These are phyloP conservation scores for Alternaria solani DNA, from an alignment of 2,329 filamentous ascomycete species.

Conservation along the genomic window DNA sequence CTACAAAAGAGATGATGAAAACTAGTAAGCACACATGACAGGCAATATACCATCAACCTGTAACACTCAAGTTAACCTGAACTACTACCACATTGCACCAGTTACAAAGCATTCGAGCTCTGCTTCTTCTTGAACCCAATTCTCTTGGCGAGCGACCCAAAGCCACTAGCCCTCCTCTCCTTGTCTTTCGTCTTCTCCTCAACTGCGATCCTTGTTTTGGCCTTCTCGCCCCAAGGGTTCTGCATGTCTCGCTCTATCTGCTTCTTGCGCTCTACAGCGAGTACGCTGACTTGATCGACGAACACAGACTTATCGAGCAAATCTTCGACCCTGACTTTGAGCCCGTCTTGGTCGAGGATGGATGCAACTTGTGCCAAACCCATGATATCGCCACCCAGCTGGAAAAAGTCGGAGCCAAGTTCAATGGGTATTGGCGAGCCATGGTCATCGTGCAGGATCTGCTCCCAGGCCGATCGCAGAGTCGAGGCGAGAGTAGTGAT, in stretches of 20 bases:
- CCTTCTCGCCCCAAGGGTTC: conserved; percentile 44
- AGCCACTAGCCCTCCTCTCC: conserved; percentile 18
- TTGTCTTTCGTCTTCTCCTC: conserved; percentile 22
- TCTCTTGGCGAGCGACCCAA: conserved; percentile 23
- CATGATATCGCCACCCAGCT: conserved; percentile 47
- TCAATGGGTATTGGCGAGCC: conserved; percentile 30
- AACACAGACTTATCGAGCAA: conserved; percentile 43
- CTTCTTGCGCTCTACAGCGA: conserved; percentile 38
- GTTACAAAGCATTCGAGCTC: conserved; percentile 7
- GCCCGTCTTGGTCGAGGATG: conserved; percentile 38
- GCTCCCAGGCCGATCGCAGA: conserved; percentile 40
- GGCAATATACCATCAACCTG: not conserved
- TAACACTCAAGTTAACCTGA: not conserved
- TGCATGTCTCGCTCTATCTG: conserved; percentile 37
- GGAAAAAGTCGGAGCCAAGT: conserved; percentile 43
- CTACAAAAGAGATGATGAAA: not conserved
- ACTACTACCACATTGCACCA: not conserved
- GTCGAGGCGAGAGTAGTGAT: conserved; percentile 31
- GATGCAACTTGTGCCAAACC: conserved; percentile 43
- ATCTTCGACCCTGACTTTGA: conserved; percentile 42
- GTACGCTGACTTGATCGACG: conserved; percentile 39
- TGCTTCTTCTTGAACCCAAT: conserved; percentile 35
- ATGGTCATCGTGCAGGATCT: conserved; percentile 40
- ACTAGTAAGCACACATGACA: not conserved
- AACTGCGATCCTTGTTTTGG: conserved; percentile 18